Evolutionary conservation across 2,329 filamentous ascomycete species (phyloP), one percentile per base, ranked within the genome.

Genomic region (Colletotrichum lupini): DNA sequence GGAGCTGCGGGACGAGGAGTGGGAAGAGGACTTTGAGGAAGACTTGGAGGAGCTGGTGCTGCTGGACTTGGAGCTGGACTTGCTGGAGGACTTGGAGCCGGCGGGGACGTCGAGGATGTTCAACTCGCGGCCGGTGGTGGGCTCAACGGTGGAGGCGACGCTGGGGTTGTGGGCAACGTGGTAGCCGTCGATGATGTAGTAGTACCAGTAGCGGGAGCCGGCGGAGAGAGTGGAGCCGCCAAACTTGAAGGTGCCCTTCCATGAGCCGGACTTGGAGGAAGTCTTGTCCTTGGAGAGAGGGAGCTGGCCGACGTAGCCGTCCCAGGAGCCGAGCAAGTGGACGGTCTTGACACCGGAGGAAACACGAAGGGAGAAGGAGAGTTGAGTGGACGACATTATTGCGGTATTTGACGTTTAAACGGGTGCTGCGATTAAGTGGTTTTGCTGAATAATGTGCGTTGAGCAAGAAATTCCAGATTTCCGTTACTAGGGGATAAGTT

Each of bases 121-220:
- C 79, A 99, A 90, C 85, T 95, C 95, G 84, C 97, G 96, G 86
- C 95, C 95, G 70, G 97, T 98, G 83, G 95, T 98, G 82, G 96
- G 95, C 89, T 99, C 97, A 77, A 94, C 93, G 81, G 94, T 97
- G 82, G 93, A 96, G 80, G 93, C 88, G 83, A 95, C 92, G 83
- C 94, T 94, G 78, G 96, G 95, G 87, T 98, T 97, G 90, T 98
- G 96, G 75, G 95, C 95, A 83, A 97, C 93, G 85, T 98, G 95
- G 91, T 98, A 98, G 79, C 97, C 97, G 84, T 99, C 97, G 84
- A 98, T 97, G 92, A 98, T 98, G 90, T 98, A 99, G 92, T 99
- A 99, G 92, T 98, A 99, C 97, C 97, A 99, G 92, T 98, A 98
- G 82, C 96, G 93, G 83, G 94, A 92, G 83, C 96, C 95, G 79